These are phyloP conservation scores for Fusarium caatingaense DNA, from an alignment of 2,329 filamentous ascomycete species.

Conservation along the genomic window DNA sequence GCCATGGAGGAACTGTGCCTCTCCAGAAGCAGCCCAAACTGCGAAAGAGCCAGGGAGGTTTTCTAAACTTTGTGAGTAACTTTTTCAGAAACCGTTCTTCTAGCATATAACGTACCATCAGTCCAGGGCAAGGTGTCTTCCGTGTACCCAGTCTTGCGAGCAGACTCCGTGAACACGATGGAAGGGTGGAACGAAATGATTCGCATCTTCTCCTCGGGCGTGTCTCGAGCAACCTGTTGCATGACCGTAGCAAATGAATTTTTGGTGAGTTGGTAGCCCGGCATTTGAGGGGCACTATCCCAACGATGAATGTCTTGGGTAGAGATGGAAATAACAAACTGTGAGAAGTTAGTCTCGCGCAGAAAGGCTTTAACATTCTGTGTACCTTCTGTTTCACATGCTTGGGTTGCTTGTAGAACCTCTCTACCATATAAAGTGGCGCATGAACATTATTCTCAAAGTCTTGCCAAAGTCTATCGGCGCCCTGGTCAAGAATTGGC, in stretches of 20 bases:
- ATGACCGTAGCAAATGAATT: conserved; percentile 49
- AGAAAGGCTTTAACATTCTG: accelerated
- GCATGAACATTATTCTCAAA: conserved; percentile 38
- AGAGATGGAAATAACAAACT: conserved; percentile 33
- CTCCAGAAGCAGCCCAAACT: conserved; percentile 54
- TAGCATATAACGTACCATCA: conserved; percentile 12
- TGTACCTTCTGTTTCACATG: conserved; percentile 26
- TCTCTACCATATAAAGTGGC: conserved; percentile 28
- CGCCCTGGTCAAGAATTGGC: conserved; percentile 33
- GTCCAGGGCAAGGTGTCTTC: conserved; percentile 39
- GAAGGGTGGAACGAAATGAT: conserved; percentile 57
- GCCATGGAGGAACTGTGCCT: conserved; percentile 59
- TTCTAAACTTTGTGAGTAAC: conserved; percentile 32
- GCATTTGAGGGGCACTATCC: conserved; percentile 30
- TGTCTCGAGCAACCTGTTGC: conserved; percentile 53
- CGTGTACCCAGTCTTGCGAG: conserved; percentile 37
- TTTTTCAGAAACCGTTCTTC: not conserved
- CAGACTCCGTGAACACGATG: conserved; percentile 49
- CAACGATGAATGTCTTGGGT: conserved; percentile 47
- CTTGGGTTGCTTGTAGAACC: conserved; percentile 34
- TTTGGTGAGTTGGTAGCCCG: conserved; percentile 54
- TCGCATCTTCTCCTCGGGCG: conserved; percentile 50
- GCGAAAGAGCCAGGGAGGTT: conserved; percentile 56
- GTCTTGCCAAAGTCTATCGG: conserved; percentile 40
- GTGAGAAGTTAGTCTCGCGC: accelerated